Evolutionary conservation across 345 rosid genomes (phyloP).

Genomic region (Eucalyptus urophylla): DNA sequence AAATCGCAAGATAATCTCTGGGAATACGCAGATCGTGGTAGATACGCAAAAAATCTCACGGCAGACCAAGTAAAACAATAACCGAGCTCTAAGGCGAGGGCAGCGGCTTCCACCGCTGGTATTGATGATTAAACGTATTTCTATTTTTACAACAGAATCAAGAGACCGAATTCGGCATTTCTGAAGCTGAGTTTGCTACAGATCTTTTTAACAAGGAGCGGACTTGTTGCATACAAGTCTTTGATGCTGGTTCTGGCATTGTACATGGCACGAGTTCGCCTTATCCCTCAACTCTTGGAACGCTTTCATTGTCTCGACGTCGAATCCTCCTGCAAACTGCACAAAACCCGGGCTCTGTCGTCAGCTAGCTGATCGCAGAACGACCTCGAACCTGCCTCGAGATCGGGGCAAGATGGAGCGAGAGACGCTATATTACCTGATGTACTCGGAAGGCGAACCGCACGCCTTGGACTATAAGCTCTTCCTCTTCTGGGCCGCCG

Average conservation of each 20-base stretch:
- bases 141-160: conserved; percentile 10
- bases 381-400: neutral
- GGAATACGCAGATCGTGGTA: neutral
- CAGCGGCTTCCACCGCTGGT: neutral
- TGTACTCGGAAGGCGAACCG: conserved; percentile 97
- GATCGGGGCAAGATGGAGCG: neutral
- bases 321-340: conserved; percentile 97
- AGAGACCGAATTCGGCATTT: neutral
- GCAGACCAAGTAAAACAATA: neutral
- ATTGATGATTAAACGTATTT: neutral
- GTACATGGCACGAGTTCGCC: conserved; percentile 64
- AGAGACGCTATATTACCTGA: conserved; percentile 36
- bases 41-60: neutral
- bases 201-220: conserved; percentile 27
- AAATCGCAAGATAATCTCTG: neutral
- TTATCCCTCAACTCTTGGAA: conserved; percentile 93
- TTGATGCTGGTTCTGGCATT: conserved; percentile 53
- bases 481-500: conserved; percentile 85
- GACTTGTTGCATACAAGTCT: conserved; percentile 51
- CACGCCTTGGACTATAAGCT: conserved; percentile 86
- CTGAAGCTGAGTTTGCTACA: conserved; percentile 70
- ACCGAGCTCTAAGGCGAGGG: neutral
- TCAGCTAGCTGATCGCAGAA: neutral
- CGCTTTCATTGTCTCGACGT: conserved; percentile 89
- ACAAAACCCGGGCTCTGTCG: neutral